Conservation (phyloP, 768 basidiomycete species). For the Lenzites betulinus region DNA sequence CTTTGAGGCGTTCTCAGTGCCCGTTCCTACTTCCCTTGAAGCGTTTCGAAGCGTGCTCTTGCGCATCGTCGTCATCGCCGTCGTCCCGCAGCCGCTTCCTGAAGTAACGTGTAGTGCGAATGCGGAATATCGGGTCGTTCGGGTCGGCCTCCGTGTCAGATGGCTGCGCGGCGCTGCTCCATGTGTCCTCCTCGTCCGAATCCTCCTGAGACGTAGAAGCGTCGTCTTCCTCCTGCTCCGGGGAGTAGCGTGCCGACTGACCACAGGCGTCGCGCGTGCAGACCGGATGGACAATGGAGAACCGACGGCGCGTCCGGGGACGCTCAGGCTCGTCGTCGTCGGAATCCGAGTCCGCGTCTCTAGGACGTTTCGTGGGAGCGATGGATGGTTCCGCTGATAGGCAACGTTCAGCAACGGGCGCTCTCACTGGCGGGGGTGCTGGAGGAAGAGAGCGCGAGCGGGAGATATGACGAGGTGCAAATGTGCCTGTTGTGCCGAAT, state of each 20-base stretch:
- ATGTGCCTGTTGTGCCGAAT: neutral
- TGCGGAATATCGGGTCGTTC: neutral
- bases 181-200: slow-evolving; percentile 2
- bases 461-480: neutral
- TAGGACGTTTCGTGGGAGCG: neutral
- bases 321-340: neutral
- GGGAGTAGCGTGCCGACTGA: neutral
- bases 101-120: neutral
- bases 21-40: neutral
- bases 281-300: neutral
- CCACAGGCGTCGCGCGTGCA: slow-evolving; percentile 4
- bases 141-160: neutral
- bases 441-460: neutral
- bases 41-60: neutral
- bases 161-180: slow-evolving; percentile 7
- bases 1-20: too few relatives aligned
- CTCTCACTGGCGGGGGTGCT: too few relatives aligned
- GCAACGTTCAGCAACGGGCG: too few relatives aligned
- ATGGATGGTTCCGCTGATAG: too few relatives aligned
- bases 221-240: neutral
- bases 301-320: neutral
- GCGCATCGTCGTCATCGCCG: neutral
- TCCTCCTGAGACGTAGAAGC: too few relatives aligned
- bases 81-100: neutral
- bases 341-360: neutral